These are phyloP conservation scores for Bisporella sp. DNA, from an alignment of 2,329 filamentous ascomycete species.

Conservation along the genomic window DNA sequence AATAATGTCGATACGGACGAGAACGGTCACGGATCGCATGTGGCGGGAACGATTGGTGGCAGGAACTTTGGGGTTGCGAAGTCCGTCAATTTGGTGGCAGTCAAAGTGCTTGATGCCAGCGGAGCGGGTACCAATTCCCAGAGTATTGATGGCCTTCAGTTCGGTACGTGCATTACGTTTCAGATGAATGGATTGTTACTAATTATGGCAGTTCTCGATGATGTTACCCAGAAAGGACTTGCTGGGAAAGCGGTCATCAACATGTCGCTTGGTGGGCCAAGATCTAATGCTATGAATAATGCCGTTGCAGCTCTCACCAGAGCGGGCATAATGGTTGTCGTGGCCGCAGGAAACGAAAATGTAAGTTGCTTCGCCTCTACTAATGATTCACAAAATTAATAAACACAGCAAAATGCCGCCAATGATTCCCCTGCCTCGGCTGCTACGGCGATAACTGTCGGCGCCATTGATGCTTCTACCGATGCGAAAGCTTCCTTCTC, in stretches of 20 bases:
- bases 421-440: constrained; percentile 42
- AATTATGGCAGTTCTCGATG: constrained; percentile 32
- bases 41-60: constrained; percentile 32
- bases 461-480: constrained; percentile 33
- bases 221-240: constrained; percentile 26
- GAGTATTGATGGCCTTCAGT: constrained; percentile 50
- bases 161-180: constrained; percentile 37
- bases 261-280: constrained; percentile 43
- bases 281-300: constrained; percentile 40
- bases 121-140: constrained; percentile 40
- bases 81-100: constrained; percentile 27
- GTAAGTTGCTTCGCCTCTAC: not conserved
- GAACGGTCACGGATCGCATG: constrained; percentile 35
- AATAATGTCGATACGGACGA: constrained; percentile 26
- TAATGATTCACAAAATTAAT: not conserved
- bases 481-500: constrained; percentile 38
- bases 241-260: constrained; percentile 39
- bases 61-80: constrained; percentile 34
- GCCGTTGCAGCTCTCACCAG: constrained; percentile 38
- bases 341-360: constrained; percentile 47
- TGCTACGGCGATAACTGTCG: constrained; percentile 43
- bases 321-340: constrained; percentile 43
- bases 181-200: constrained; percentile 51
- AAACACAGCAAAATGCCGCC: constrained; percentile 26
- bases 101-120: constrained; percentile 29